A percentile compares a stretch with the other conserved stretches of the same genome.
Evolutionary conservation across 306 rosid genomes (phyloP).

Genomic region (Acacia confusa): DNA sequence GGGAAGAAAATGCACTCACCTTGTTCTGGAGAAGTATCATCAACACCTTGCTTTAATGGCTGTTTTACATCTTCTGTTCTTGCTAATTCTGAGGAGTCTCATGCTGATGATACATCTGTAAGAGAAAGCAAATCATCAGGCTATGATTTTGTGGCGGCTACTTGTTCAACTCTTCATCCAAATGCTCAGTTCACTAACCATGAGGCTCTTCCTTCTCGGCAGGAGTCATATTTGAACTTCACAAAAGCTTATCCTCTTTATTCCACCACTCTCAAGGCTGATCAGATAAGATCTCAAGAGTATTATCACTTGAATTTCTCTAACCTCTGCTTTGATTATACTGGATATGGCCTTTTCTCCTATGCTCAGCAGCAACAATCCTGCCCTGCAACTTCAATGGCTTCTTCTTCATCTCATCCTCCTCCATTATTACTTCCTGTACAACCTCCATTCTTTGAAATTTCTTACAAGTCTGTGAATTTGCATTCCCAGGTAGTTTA

Average conservation of each 20-base stretch:
- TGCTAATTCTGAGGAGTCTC: slow-evolving; percentile 30
- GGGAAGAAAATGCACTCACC: slow-evolving; percentile 47
- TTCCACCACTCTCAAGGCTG: slow-evolving; percentile 47
- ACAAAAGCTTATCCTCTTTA: slow-evolving; percentile 55
- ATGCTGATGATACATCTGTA: slow-evolving; percentile 3
- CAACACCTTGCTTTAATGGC: slow-evolving; percentile 58
- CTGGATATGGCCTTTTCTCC: slow-evolving; percentile 83
- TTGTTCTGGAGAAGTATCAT: slow-evolving; percentile 45
- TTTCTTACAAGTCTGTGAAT: slow-evolving; percentile 59
- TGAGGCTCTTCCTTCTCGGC: slow-evolving; percentile 69
- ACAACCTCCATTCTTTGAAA: slow-evolving; percentile 49
- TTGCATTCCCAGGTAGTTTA: slow-evolving; percentile 55
- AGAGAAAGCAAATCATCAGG: slow-evolving; percentile 21
- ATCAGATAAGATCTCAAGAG: slow-evolving; percentile 57
- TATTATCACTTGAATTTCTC: slow-evolving; percentile 63
- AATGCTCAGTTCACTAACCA: slow-evolving; percentile 66
- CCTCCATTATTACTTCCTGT: slow-evolving; percentile 9
- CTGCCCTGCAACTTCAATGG: slow-evolving; percentile 9
- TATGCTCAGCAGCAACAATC: slow-evolving; percentile 42
- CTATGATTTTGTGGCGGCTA: slow-evolving; percentile 41
- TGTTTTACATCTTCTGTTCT: slow-evolving; percentile 57
- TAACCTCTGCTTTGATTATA: slow-evolving; percentile 74
- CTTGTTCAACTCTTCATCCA: slow-evolving; percentile 56
- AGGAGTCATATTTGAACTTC: slow-evolving; percentile 57
- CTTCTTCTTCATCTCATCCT: slow-evolving; percentile 42